Conservation (phyloP, 352 stramenopile species). For the Globisporangium nunn region DNA sequence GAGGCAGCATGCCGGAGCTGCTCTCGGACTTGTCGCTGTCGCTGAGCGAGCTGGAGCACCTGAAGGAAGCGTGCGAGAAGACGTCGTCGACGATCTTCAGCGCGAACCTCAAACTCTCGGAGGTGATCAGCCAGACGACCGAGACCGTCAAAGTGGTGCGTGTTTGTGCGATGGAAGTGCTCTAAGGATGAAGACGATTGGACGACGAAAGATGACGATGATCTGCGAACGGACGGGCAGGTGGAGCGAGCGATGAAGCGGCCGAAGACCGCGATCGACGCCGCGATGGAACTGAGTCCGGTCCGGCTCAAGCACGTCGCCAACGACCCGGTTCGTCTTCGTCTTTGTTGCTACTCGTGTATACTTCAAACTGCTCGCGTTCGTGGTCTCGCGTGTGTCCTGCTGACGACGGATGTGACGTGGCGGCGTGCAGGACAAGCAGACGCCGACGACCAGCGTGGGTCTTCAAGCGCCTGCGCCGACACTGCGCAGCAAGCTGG, state of each 20-base stretch:
- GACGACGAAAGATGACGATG: background rate
- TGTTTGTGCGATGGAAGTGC: background rate
- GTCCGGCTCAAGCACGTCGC: background rate
- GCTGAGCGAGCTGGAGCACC: slow-evolving; percentile 28
- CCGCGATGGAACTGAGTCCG: slow-evolving; percentile 69
- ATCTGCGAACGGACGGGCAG: slow-evolving; percentile 14
- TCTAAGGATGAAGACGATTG: no score
- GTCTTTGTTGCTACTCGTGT: slow-evolving; percentile 2
- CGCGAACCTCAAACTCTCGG: slow-evolving; percentile 45
- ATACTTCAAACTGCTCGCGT: background rate
- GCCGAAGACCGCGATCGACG: slow-evolving; percentile 61
- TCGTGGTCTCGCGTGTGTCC: background rate
- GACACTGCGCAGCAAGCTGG: slow-evolving; percentile 37
- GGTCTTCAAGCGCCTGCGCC: slow-evolving; percentile 6
- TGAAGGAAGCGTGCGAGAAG: slow-evolving; percentile 53
- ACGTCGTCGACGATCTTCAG: slow-evolving; percentile 48
- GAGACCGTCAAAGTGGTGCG: slow-evolving; percentile 67
- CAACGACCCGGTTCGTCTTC: slow-evolving; percentile 39
- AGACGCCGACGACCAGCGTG: background rate
- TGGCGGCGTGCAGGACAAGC: slow-evolving; percentile 5
- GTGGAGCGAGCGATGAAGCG: slow-evolving; percentile 71
- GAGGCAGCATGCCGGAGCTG: slow-evolving; percentile 19
- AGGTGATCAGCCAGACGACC: slow-evolving; percentile 47
- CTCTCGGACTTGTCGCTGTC: slow-evolving; percentile 26
- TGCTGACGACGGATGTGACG: no score